Percentiles rank a stretch among this genome's conserved stretches.
Conservation (phyloP, 2,329 filamentous ascomycete genomes). For the Sporothrix pseudoabietina region DNA sequence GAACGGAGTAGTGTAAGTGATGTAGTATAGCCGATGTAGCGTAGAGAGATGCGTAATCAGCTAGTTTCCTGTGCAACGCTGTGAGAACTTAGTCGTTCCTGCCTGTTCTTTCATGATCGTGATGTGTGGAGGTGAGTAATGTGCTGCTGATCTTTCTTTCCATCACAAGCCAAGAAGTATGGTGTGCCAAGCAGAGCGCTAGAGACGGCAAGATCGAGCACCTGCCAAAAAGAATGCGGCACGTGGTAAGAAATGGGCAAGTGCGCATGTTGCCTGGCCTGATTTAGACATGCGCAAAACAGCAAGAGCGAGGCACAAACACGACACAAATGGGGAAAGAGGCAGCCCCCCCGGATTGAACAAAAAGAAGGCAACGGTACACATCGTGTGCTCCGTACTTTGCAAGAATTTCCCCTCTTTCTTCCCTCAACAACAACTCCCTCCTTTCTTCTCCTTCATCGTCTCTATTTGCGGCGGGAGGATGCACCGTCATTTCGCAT, state of each 20-base stretch:
- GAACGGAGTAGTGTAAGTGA: background rate
- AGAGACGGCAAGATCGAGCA: background rate
- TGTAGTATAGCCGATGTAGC: too few species aligned
- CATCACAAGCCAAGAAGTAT: background rate
- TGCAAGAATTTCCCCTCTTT: background rate
- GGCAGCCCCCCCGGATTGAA: background rate
- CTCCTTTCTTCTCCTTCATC: background rate
- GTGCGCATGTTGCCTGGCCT: slow-evolving; percentile 12
- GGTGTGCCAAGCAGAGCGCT: slow-evolving; percentile 19
- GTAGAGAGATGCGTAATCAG: too few species aligned
- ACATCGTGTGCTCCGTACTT: background rate
- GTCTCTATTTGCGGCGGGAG: background rate
- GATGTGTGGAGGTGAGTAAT: background rate
- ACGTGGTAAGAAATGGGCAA: slow-evolving; percentile 10
- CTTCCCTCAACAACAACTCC: background rate
- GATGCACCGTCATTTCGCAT: background rate
- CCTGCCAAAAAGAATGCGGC: slow-evolving; percentile 22
- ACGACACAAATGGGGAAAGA: background rate
- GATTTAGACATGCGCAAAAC: background rate
- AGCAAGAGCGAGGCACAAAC: background rate
- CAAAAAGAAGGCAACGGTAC: background rate
- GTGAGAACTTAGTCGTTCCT: background rate
- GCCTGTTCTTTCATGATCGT: background rate
- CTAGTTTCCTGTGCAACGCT: too few species aligned
- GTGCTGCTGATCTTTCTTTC: background rate